Evolutionary conservation across 805 yeast genomes (phyloP).

Genomic region (Lachancea thermotolerans): DNA sequence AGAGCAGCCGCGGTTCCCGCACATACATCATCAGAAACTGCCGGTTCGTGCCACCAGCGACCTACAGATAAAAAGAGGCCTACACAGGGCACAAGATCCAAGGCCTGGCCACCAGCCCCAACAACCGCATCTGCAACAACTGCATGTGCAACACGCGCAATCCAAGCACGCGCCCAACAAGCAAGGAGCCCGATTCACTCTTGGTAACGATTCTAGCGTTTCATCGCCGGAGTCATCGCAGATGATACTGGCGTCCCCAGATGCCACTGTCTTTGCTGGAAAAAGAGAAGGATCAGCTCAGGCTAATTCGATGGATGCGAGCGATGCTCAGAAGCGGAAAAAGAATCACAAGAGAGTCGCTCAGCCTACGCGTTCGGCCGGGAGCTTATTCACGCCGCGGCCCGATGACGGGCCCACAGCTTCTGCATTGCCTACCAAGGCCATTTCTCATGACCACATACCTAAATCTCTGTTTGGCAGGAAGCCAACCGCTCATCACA

Average conservation of each 20-base stretch:
- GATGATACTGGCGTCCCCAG: background rate
- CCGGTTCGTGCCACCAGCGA: constrained; percentile 2
- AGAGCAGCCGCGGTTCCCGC: background rate
- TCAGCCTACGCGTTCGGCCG: constrained; percentile 1
- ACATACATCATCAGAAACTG: background rate
- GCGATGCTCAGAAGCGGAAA: background rate
- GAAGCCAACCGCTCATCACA: constrained; percentile 3
- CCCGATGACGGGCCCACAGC: background rate
- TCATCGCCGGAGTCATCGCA: constrained; percentile 2
- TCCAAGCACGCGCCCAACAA: background rate
- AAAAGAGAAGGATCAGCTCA: background rate
- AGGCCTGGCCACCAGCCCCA: background rate
- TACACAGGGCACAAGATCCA: background rate
- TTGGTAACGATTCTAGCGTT: constrained; percentile 1
- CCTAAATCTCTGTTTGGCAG: constrained; percentile 6
- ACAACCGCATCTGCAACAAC: background rate
- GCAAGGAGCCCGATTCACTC: constrained; percentile 3
- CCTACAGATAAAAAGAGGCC: background rate
- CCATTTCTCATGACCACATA: constrained; percentile 2
- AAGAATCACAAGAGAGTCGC: background rate
- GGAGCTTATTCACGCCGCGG: constrained; percentile 3
- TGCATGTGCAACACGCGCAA: background rate
- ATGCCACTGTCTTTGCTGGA: background rate
- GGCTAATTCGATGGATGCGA: background rate
- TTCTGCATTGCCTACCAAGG: background rate